Conservation (phyloP, 257 asterid species). For the Leonotis leonurus region DNA sequence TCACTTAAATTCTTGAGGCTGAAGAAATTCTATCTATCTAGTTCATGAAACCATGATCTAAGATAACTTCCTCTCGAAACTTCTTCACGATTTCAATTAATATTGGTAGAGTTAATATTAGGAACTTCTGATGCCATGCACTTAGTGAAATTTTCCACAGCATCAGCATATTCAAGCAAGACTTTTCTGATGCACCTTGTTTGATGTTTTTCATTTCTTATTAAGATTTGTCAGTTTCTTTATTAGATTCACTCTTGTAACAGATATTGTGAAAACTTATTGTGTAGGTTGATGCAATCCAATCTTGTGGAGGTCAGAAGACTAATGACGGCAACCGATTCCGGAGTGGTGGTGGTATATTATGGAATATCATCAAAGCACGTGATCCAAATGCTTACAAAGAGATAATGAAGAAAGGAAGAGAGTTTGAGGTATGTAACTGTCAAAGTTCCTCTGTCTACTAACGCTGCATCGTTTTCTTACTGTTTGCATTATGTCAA, state of each 20-base stretch:
- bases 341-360: conserved; percentile 80
- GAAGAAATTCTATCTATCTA: conserved; percentile 36
- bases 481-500: background rate
- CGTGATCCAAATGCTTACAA: conserved; percentile 89
- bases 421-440: conserved; percentile 86
- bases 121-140: background rate
- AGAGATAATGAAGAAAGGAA: conserved; percentile 85
- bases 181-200: background rate
- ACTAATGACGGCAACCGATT: conserved; percentile 64
- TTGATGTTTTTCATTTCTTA: background rate
- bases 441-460: too few species aligned
- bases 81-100: background rate
- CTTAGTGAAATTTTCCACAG: background rate
- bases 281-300: conserved; percentile 88
- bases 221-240: background rate
- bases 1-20: conserved; percentile 33
- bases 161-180: background rate
- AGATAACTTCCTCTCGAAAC: background rate
- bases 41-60: background rate
- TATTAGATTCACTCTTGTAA: background rate
- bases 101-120: background rate
- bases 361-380: conserved; percentile 78
- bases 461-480: too few species aligned
- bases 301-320: conserved; percentile 91
- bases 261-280: conserved; percentile 5